A percentile compares a stretch with the other conserved stretches of the same genome.
Evolutionary conservation across 2,329 filamentous ascomycete genomes (phyloP).

Genomic region (Tetracladium maxilliforme): DNA sequence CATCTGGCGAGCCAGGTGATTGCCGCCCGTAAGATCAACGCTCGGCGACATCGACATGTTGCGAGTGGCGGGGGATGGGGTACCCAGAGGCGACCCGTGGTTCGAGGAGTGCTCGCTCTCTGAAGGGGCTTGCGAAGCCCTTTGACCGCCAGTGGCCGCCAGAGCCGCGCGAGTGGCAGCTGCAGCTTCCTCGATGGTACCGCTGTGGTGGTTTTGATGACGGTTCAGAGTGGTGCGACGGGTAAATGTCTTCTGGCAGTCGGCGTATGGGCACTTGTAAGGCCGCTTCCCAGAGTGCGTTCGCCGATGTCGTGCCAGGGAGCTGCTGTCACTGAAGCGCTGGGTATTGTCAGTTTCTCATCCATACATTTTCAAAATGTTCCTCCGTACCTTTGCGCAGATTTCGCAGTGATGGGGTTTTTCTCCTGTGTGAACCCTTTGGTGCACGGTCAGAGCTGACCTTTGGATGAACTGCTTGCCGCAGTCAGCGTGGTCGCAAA

Average conservation of each 20-base stretch:
- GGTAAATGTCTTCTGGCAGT: constrained; percentile 98
- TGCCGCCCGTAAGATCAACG: constrained; percentile 56
- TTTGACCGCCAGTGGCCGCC: constrained; percentile 37
- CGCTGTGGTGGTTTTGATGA: constrained; percentile 91
- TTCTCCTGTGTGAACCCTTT: constrained; percentile 90
- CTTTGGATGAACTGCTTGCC: constrained; percentile 96
- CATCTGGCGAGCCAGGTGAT: constrained; percentile 49
- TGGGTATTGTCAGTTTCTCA: constrained; percentile 22
- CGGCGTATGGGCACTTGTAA: constrained; percentile 93
- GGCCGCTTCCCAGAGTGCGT: constrained; percentile 93
- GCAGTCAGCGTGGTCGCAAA: constrained; percentile 66
- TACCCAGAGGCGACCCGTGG: constrained; percentile 61
- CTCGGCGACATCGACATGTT: constrained; percentile 67
- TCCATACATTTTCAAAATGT: not conserved
- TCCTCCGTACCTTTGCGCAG: constrained; percentile 69
- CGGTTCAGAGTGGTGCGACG: constrained; percentile 87
- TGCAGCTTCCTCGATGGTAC: constrained; percentile 86
- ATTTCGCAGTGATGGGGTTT: constrained; percentile 97
- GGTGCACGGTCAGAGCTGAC: constrained; percentile 87
- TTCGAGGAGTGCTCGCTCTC: constrained; percentile 59
- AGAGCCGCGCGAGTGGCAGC: constrained; percentile 78
- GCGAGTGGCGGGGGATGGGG: constrained; percentile 71
- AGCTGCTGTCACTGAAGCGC: constrained; percentile 95
- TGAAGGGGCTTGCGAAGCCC: constrained; percentile 50
- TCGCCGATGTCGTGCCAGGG: constrained; percentile 78